Evolutionary conservation across 768 basidiomycete genomes (phyloP).

Genomic region (Leccinum rimulosum): DNA sequence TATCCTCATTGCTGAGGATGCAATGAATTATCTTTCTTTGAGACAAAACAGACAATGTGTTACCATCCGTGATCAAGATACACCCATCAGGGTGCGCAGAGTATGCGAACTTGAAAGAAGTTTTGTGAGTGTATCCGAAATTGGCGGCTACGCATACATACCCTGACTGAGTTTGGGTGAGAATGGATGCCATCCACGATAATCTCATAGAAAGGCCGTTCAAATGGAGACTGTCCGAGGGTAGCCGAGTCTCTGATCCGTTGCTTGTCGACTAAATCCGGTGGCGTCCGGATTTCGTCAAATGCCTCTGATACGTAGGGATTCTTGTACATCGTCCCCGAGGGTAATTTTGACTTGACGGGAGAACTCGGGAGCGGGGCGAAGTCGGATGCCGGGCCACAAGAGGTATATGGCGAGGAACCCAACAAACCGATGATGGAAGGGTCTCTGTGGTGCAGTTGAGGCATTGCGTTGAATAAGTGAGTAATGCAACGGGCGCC

Average conservation of each 20-base stretch:
- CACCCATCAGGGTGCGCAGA: constrained; percentile 81
- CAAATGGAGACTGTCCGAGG: constrained; percentile 46
- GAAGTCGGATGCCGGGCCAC: constrained; percentile 35
- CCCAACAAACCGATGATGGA: constrained; percentile 88
- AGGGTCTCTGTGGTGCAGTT: constrained; percentile 86
- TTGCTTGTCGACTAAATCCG: constrained; percentile 43
- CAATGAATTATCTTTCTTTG: not conserved
- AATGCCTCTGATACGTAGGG: constrained; percentile 57
- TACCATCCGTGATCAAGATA: constrained; percentile 88
- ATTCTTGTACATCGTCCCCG: constrained; percentile 14
- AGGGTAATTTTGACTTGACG: constrained; percentile 8
- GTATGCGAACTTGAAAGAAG: constrained; percentile 64
- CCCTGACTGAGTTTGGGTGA: constrained; percentile 86
- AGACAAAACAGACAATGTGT: constrained; percentile 14
- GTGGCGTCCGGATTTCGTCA: constrained; percentile 56
- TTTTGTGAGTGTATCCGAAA: not conserved
- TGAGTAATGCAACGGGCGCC: constrained; percentile 90
- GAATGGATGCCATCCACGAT: constrained; percentile 92
- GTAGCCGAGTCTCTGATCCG: constrained; percentile 31
- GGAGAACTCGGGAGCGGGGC: constrained; percentile 21
- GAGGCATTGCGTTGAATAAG: constrained; percentile 92
- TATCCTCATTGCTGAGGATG: constrained; percentile 68
- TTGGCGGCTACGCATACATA: constrained; percentile 35
- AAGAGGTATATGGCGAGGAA: constrained; percentile 61
- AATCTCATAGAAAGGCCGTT: constrained; percentile 80